These are phyloP conservation scores for Polygonum aviculare DNA, from an alignment of 148 eudicot genomes.

Conservation along the genomic window DNA sequence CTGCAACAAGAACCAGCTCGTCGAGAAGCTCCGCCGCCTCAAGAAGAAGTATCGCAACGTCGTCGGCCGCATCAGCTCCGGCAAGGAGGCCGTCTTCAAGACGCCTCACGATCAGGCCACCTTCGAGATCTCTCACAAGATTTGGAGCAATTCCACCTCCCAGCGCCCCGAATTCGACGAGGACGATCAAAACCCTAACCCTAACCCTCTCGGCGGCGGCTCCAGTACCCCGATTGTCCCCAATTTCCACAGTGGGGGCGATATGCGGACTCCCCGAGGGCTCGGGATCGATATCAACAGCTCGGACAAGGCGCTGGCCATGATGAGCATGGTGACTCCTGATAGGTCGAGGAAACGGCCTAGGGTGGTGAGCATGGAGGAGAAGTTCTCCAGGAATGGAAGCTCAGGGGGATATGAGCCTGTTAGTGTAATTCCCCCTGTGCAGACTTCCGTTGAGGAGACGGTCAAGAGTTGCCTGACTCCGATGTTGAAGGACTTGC, in stretches of 20 bases:
- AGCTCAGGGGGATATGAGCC: conserved; percentile 40
- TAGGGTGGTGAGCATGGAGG: conserved; percentile 49
- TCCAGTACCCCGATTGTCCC: not conserved
- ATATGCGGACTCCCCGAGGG: not conserved
- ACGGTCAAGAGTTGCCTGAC: conserved; percentile 53
- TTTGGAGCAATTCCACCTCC: conserved; percentile 41
- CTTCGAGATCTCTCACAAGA: conserved; percentile 73
- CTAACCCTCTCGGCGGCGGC: conserved; percentile 7
- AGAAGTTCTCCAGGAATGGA: conserved; percentile 21
- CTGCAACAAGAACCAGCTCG: conserved; percentile 83
- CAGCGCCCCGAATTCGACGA: conserved; percentile 41
- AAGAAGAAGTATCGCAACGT: conserved; percentile 89
- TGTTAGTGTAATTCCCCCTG: conserved; percentile 11
- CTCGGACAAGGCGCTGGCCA: conserved; percentile 8
- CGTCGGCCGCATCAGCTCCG: conserved; percentile 44
- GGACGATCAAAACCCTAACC: conserved; percentile 43
- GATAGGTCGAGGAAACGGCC: conserved; percentile 48
- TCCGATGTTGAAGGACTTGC: conserved; percentile 29
- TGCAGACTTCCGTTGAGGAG: conserved; percentile 65
- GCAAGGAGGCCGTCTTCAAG: conserved; percentile 69
- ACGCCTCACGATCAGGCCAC: conserved; percentile 82
- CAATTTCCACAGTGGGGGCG: not conserved
- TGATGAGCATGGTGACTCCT: conserved; percentile 11
- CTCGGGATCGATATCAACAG: conserved; percentile 6
- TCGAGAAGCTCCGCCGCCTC: conserved; percentile 77